Conservation (phyloP, 164 flowering plant species). For the Vitis riparia region DNA sequence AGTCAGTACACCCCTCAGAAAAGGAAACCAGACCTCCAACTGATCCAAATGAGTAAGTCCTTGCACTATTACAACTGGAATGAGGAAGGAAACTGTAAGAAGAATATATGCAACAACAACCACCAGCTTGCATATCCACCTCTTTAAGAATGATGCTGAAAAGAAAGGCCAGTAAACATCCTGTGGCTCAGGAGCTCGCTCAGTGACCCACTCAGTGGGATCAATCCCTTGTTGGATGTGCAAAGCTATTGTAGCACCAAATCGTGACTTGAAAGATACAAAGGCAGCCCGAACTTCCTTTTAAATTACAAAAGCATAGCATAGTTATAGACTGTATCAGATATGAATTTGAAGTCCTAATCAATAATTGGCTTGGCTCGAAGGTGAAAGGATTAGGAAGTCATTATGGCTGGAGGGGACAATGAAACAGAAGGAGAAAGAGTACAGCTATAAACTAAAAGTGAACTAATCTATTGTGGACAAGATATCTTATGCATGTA, state of each 20-base stretch:
- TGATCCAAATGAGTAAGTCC: conserved; percentile 78
- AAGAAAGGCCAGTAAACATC: conserved; percentile 62
- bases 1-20: conserved; percentile 53
- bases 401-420: too few species aligned
- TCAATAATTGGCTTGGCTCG: background rate
- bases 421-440: too few species aligned
- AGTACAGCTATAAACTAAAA: background rate
- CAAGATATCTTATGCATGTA: background rate
- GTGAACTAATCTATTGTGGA: background rate
- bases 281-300: conserved; percentile 62
- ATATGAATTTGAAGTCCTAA: background rate
- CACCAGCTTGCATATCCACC: conserved; percentile 67
- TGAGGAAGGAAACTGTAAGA: conserved; percentile 66
- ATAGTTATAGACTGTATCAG: background rate
- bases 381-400: too few species aligned
- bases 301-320: background rate
- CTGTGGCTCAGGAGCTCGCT: conserved; percentile 57
- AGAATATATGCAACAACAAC: conserved; percentile 50
- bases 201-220: conserved; percentile 60
- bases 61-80: conserved; percentile 87
- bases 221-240: conserved; percentile 45
- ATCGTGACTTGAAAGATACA: conserved; percentile 56
- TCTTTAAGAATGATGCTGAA: conserved; percentile 35
- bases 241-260: conserved; percentile 46
- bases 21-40: conserved; percentile 70